Percentiles rank a stretch among this genome's conserved stretches.
phyloP scores from a whole-genome alignment of 306 rosid species.

The Pterocarpus santalinus region DNA sequence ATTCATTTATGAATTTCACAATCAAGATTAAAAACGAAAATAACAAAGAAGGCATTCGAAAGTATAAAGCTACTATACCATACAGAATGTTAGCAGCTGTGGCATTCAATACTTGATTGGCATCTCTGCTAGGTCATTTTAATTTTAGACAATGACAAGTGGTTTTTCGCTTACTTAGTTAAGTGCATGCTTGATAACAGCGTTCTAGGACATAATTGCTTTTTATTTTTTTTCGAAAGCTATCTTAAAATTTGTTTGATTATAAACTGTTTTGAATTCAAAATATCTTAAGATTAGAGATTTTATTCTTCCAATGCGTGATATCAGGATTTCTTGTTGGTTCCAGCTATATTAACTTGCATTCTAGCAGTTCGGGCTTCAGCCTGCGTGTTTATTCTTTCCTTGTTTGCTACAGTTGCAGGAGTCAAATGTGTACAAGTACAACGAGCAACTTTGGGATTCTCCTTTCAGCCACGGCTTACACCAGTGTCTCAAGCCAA shows the following conservation, averaged over 20 bases:
- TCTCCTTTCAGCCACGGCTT: slow-evolving; percentile 69
- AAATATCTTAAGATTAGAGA: not conserved
- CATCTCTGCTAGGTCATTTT: not conserved
- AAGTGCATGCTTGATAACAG: too few species aligned
- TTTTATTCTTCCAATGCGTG: slow-evolving; percentile 6
- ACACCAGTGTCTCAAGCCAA: slow-evolving; percentile 74
- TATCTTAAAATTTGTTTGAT: too few species aligned
- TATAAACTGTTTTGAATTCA: too few species aligned
- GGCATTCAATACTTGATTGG: slow-evolving; percentile 14
- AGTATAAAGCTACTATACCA: not conserved
- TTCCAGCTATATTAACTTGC: slow-evolving; percentile 21
- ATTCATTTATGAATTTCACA: not conserved
- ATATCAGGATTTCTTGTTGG: slow-evolving; percentile 4
- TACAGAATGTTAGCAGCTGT: not conserved
- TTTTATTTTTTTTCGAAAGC: too few species aligned
- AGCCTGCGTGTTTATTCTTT: not conserved
- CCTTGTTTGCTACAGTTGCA: slow-evolving; percentile 42
- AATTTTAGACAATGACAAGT: not conserved
- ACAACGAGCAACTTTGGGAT: slow-evolving; percentile 67
- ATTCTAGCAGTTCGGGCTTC: slow-evolving; percentile 1
- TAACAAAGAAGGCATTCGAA: too few species aligned
- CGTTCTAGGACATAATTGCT: too few species aligned
- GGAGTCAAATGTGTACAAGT: slow-evolving; percentile 27
- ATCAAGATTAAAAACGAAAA: not conserved
- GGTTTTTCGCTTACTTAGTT: not conserved